Percentiles rank a stretch among this genome's conserved stretches.
Evolutionary conservation across 2,329 filamentous ascomycete species (phyloP).

Genomic region (Madurella fahalii): DNA sequence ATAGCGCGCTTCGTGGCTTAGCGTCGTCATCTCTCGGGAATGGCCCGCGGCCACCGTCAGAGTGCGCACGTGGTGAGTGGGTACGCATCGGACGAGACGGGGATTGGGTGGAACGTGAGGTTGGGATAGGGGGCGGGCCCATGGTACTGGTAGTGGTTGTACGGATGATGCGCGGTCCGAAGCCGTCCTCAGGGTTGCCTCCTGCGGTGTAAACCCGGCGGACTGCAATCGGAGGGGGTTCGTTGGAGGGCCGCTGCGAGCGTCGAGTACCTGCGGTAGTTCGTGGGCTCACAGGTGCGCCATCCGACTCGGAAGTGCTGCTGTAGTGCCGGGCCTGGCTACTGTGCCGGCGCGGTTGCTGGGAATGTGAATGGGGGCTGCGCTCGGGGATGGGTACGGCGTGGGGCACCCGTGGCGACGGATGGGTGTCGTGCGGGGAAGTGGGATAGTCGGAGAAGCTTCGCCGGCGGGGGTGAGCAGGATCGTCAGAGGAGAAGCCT

Average conservation of each 20-base stretch:
- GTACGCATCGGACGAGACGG: background rate
- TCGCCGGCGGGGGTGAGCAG: constrained; percentile 40
- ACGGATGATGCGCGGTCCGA: constrained; percentile 16
- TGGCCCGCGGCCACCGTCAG: background rate
- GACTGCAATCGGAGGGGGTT: constrained; percentile 28
- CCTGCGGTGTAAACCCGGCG: constrained; percentile 31
- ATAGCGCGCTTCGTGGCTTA: constrained; percentile 34
- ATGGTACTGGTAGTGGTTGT: constrained; percentile 11
- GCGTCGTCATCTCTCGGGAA: constrained; percentile 31
- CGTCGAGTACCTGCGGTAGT: constrained; percentile 10
- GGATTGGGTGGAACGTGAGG: constrained; percentile 20
- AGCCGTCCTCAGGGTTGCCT: constrained; percentile 11
- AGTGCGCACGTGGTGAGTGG: constrained; percentile 8
- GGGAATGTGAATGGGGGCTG: constrained; percentile 9
- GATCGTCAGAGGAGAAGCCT: constrained; percentile 37
- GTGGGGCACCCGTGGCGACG: constrained; percentile 25
- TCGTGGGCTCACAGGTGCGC: constrained; percentile 25
- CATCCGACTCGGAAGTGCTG: constrained; percentile 42
- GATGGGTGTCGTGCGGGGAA: constrained; percentile 29
- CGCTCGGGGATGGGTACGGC: constrained; percentile 37
- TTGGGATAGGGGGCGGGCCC: constrained; percentile 28
- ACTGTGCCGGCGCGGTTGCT: constrained; percentile 40
- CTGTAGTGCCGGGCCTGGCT: constrained; percentile 44
- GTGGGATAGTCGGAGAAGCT: constrained; percentile 51
- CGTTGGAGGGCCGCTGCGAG: constrained; percentile 23